Base-by-base conservation (phyloP, 2,329 filamentous ascomycete species). In the Fusarium nanum region DNA sequence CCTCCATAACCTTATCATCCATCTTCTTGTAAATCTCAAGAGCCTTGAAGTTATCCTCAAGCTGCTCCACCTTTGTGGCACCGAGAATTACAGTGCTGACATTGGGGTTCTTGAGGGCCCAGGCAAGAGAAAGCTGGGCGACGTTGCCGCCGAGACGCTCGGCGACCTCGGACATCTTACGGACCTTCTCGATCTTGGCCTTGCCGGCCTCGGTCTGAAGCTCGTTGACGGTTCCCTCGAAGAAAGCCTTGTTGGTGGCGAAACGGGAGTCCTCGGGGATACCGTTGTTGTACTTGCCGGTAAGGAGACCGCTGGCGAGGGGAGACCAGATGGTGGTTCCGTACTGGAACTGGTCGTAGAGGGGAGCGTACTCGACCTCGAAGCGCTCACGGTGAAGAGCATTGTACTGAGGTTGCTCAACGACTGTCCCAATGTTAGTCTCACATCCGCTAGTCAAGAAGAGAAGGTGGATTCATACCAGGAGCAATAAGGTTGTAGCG, bases 351-450 rank as follows among this genome's bases (percentile, higher is more conserved):
- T 88, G 82, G 45, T 85, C 78, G 77, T 88, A 91, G 27, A 92
- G 80, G 37, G 86, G 86, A 62, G 85, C 82, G 77, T 86, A 91
- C 73, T 91, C 88, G 50, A 82, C 83, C 78, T 92, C 89, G 16
- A 92, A 88, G 67, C 87, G 87, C 68, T 87, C 81, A 32, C 90
- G 85, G 40, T 81, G 79, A 10, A 91, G 81, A 70, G 91, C 83
- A 79, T 91, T 91, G 81, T 92, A 92, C 70, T 87, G 82, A 1
- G 90, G 89, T 79, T 92, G 90, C 78, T 92, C 90, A 71, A 89
- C 87, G 4, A 90, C 76, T 66, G 1, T 2, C n/a, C 6, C 1
- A 11, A 1, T 1, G 5, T 66, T 1, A 66, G 47, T 3, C 44
- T 10, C 0, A 1, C 16, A 22, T 22, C 22, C 22, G 16, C 1